Base-by-base conservation (phyloP, 805 yeast species). In the Candida germanica region DNA sequence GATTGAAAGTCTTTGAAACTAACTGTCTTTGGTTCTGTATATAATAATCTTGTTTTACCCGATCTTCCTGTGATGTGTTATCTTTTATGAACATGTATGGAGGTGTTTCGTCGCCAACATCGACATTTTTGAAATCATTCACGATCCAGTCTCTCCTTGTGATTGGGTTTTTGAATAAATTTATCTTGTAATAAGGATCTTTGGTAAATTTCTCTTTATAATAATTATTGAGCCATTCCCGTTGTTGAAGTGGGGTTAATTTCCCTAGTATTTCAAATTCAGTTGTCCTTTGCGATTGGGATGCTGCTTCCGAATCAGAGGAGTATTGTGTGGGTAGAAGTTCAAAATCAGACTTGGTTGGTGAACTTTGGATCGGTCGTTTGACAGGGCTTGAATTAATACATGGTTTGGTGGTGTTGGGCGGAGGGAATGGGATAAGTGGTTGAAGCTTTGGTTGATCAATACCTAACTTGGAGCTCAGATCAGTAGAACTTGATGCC, bases 101-200 rank as follows among this genome's bases (percentile, higher is more conserved):
- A 16, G 49, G 49, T 2, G 49, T 44, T 8, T 42, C 49, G n/a
- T 36, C 37, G 4, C 33, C 35, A 19, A 29, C 34, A 23, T 33
- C 35, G 19, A 38, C 36, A 9, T 20, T 24, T 20, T 49, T 53
- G 39, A 66, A 67, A 40, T 67, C 73, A 14, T 54, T 53, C 2
- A 59, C 39, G 6, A 54, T 53, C 72, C 72, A 67, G 5, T 32
- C 30, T n/a, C 38, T 50, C 29, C 59, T 59, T n/a, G 58, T 59
- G 14, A 67, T 60, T 7, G 72, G 72, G 34, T 67, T 62, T 4
- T 17, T 36, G 3, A 39, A 25, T 10, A 66, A 46, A 35, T 57
- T 51, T 12, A 66, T 52, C 20, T 37, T 45, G 37, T 50, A 55
- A 3, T 27, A 28, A 3, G 48, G 38, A 12, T 50, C 49, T 15